phyloP scores from a whole-genome alignment of 495 filamentous ascomycete genomes.

The Acidiella bohemica region DNA sequence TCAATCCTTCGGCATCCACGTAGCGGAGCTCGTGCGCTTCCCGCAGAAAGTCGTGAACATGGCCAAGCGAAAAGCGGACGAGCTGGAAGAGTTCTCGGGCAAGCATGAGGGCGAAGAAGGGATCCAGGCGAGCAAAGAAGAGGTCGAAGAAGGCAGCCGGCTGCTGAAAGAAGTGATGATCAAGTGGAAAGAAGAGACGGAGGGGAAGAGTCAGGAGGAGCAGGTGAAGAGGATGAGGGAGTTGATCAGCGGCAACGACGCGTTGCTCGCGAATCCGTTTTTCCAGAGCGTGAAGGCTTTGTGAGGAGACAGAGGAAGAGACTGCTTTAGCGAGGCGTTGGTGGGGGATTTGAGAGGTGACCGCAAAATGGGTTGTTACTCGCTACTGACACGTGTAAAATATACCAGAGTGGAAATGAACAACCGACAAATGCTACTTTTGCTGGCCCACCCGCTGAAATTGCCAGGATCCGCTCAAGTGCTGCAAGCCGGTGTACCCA shows the following conservation, averaged over 20 bases:
- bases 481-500: no score
- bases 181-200: conserved; percentile 68
- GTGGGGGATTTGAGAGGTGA: no score
- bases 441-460: no score
- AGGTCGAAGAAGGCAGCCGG: conserved; percentile 81
- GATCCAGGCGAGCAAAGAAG: conserved; percentile 55
- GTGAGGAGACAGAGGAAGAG: no score
- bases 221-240: conserved; percentile 69
- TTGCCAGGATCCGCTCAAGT: no score
- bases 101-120: conserved; percentile 43
- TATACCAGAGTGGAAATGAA: no score
- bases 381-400: no score
- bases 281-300: conserved; percentile 78
- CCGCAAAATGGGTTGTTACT: no score
- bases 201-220: conserved; percentile 56
- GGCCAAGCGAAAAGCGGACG: conserved; percentile 95
- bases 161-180: conserved; percentile 74
- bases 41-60: conserved; percentile 95
- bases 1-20: conserved; percentile 95
- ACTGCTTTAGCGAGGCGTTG: no score
- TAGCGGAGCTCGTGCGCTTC: conserved; percentile 96
- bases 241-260: conserved; percentile 56
- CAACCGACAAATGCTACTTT: no score
- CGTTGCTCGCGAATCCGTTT: conserved; percentile 69
- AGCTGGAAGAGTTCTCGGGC: conserved; percentile 88